Conservation (phyloP, 1,139 yeast species). For the Yamadazyma dushanensis region DNA sequence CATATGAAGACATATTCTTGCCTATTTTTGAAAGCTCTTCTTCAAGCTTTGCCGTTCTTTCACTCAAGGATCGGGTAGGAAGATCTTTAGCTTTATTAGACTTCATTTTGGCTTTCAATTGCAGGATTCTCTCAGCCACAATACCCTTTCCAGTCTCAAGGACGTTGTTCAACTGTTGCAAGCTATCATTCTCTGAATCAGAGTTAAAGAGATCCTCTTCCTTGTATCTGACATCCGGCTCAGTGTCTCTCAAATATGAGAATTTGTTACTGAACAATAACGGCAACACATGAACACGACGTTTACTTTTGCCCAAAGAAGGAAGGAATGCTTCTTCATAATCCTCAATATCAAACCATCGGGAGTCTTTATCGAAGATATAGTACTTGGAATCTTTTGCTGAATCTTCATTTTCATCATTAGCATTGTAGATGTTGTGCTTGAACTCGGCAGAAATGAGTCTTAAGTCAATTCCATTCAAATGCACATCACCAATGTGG, state of each 20-base stretch:
- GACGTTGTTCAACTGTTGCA: slow-evolving; percentile 21
- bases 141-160: slow-evolving; percentile 31
- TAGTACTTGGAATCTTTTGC: slow-evolving; percentile 21
- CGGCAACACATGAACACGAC: slow-evolving; percentile 31
- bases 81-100: slow-evolving; percentile 15
- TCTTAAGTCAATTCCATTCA: slow-evolving; percentile 43
- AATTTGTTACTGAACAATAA: slow-evolving; percentile 38
- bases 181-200: slow-evolving; percentile 13
- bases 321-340: slow-evolving; percentile 41
- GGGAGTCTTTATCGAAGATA: slow-evolving; percentile 33
- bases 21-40: slow-evolving; percentile 21
- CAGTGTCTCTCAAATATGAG: slow-evolving; percentile 41
- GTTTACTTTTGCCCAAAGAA: slow-evolving; percentile 22
- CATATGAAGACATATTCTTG: slow-evolving; percentile 8
- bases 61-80: slow-evolving; percentile 15
- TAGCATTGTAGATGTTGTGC: slow-evolving; percentile 26
- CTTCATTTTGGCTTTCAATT: slow-evolving; percentile 25
- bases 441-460: slow-evolving; percentile 32
- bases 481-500: slow-evolving; percentile 43
- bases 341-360: slow-evolving; percentile 47
- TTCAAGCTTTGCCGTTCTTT: slow-evolving; percentile 25
- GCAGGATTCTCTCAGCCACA: slow-evolving; percentile 26
- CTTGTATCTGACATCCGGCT: slow-evolving; percentile 16
- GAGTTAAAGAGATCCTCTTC: slow-evolving; percentile 14
- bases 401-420: slow-evolving; percentile 5